Evolutionary conservation across 176 grass and related monocot genomes (phyloP).

Genomic region (Puya raimondii): DNA sequence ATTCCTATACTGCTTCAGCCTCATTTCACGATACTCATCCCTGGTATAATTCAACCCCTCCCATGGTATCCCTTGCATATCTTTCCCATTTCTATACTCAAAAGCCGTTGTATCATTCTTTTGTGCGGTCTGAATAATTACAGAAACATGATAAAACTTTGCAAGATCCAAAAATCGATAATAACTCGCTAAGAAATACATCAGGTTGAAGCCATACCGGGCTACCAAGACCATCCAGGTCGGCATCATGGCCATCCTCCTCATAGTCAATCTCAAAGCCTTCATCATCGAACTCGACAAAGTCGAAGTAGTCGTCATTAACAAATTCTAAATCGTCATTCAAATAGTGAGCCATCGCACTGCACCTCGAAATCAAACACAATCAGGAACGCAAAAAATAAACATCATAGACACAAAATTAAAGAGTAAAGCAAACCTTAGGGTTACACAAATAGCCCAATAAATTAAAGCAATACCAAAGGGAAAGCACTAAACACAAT

Average conservation of each 20-base stretch:
- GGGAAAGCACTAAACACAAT: too few relatives aligned
- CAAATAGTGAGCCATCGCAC: slow-evolving; percentile 32
- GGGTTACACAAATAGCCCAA: too few relatives aligned
- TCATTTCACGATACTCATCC: slow-evolving; percentile 44
- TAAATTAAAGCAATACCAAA: too few relatives aligned
- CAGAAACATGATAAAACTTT: background rate
- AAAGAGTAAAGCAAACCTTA: too few relatives aligned
- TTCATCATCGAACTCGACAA: slow-evolving; percentile 6
- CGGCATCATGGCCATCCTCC: slow-evolving; percentile 6
- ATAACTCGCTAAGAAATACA: background rate
- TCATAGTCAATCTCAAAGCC: slow-evolving; percentile 14
- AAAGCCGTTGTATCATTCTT: background rate
- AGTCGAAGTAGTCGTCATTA: slow-evolving; percentile 12
- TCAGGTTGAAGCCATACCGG: slow-evolving; percentile 11
- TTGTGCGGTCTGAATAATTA: background rate
- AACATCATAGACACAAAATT: background rate
- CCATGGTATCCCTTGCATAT: slow-evolving; percentile 65
- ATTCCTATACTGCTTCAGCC: slow-evolving; percentile 22
- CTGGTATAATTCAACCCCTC: slow-evolving; percentile 39
- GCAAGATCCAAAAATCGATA: background rate
- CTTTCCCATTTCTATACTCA: slow-evolving; percentile 19
- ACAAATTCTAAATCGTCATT: slow-evolving; percentile 36
- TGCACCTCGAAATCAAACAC: slow-evolving; percentile 2
- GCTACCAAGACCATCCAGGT: background rate
- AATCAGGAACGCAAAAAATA: background rate